These are phyloP conservation scores for Globisporangium heterothallicum DNA, from an alignment of 352 stramenopile species.

Conservation along the genomic window DNA sequence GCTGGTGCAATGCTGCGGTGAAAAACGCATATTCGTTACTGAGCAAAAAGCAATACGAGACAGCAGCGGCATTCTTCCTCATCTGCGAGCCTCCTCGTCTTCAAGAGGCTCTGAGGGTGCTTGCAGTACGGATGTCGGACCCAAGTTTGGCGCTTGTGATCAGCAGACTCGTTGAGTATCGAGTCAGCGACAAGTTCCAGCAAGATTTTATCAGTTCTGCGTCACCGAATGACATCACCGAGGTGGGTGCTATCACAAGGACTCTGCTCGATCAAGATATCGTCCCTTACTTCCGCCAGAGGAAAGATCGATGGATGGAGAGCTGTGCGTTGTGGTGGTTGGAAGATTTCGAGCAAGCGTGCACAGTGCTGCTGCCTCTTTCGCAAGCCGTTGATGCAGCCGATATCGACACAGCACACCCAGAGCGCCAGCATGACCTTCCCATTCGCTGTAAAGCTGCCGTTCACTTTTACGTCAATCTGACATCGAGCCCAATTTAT, in stretches of 20 bases:
- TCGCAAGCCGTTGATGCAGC: conserved; percentile 60
- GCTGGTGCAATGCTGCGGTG: conserved; percentile 83
- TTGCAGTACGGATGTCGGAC: conserved; percentile 85
- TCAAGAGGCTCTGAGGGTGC: conserved; percentile 89
- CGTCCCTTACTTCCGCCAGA: conserved; percentile 54
- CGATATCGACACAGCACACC: conserved; percentile 9
- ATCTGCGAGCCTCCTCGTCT: conserved; percentile 89
- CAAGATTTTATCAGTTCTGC: conserved; percentile 43
- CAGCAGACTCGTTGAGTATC: conserved; percentile 83
- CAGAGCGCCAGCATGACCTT: conserved; percentile 18
- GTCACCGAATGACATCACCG: conserved; percentile 53
- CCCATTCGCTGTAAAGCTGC: conserved; percentile 37
- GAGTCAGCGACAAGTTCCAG: conserved; percentile 36
- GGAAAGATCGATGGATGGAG: conserved; percentile 67
- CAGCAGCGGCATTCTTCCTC: conserved; percentile 91
- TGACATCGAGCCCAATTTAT: conserved; percentile 81
- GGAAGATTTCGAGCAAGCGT: conserved; percentile 81
- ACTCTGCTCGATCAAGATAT: conserved; percentile 62
- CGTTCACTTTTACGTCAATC: conserved; percentile 74
- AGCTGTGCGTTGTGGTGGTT: conserved; percentile 81
- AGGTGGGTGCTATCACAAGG: conserved; percentile 41
- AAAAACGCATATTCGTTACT: conserved; percentile 95
- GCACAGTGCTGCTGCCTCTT: conserved; percentile 52
- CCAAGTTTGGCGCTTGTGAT: conserved; percentile 87
- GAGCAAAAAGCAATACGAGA: conserved; percentile 89